Conservation (phyloP, 73 alveolate species). For the Paramecium tetraurelia region DNA sequence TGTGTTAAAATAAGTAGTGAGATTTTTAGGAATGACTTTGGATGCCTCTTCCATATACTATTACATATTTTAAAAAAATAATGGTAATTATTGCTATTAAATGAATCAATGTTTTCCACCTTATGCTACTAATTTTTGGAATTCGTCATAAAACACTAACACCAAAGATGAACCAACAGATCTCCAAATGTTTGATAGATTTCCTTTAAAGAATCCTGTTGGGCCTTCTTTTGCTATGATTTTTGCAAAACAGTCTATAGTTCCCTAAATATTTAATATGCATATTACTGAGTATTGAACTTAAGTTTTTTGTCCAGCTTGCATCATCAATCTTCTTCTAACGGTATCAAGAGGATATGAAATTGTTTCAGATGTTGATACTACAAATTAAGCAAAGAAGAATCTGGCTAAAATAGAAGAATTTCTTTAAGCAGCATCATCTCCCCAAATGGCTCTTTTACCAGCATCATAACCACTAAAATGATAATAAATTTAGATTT, state of each 20-base stretch:
- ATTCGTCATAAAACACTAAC: conserved; percentile 58
- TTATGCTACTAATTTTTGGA: background rate
- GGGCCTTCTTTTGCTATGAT: conserved; percentile 77
- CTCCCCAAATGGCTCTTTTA: conserved; percentile 36
- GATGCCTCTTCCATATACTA: background rate
- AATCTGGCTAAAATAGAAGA: background rate
- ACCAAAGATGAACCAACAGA: conserved; percentile 59
- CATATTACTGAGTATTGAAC: conserved; percentile 43
- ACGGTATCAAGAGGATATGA: conserved; percentile 88
- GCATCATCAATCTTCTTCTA: conserved; percentile 91
- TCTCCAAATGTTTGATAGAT: conserved; percentile 2
- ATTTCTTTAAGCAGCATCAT: conserved; percentile 6
- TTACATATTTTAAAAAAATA: background rate
- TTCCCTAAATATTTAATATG: background rate
- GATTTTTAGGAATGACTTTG: background rate
- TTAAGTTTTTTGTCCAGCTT: conserved; percentile 62
- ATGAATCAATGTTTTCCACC: background rate
- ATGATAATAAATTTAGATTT: background rate
- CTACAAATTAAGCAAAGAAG: background rate
- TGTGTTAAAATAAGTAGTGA: background rate
- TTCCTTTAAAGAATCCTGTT: conserved; percentile 78
- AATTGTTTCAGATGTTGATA: conserved; percentile 67
- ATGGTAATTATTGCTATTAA: background rate
- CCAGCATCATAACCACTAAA: background rate
- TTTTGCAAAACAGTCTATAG: conserved; percentile 71